A percentile compares a stretch with the other conserved stretches of the same genome.
Evolutionary conservation across 2,329 filamentous ascomycete genomes (phyloP).

Genomic region (Colletotrichum sojae): DNA sequence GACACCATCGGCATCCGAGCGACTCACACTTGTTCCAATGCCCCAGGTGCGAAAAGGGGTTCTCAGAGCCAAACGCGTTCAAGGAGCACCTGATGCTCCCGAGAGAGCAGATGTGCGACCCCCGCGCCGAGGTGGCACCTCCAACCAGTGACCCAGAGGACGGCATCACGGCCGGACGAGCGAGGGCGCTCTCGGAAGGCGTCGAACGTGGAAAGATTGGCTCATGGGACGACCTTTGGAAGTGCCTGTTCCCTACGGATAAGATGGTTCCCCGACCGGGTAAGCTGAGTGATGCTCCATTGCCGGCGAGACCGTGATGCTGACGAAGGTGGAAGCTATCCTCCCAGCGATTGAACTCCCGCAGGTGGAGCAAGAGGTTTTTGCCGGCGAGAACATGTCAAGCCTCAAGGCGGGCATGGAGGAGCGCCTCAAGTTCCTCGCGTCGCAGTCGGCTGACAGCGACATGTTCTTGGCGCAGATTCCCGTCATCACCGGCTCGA

Average conservation of each 20-base stretch:
- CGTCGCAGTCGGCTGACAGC: slow-evolving; percentile 24
- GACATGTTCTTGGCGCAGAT: slow-evolving; percentile 32
- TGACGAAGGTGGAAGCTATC: slow-evolving; percentile 10
- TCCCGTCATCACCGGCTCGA: slow-evolving; percentile 30
- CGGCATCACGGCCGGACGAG: slow-evolving; percentile 12
- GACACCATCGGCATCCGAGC: slow-evolving; percentile 57
- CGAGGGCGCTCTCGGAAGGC: slow-evolving; percentile 6
- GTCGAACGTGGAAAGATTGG: background rate
- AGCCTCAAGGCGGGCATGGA: slow-evolving; percentile 33
- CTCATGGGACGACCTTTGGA: slow-evolving; percentile 35
- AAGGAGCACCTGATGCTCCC: slow-evolving; percentile 56
- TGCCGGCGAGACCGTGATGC: rapidly evolving
- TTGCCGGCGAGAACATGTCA: slow-evolving; percentile 33
- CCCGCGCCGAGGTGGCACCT: background rate
- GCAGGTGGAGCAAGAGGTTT: slow-evolving; percentile 36
- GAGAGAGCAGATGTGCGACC: slow-evolving; percentile 58
- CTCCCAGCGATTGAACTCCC: slow-evolving; percentile 33
- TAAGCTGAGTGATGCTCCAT: background rate
- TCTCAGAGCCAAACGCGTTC: slow-evolving; percentile 53
- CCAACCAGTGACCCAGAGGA: slow-evolving; percentile 16
- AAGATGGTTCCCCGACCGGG: slow-evolving; percentile 28
- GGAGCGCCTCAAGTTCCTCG: slow-evolving; percentile 32
- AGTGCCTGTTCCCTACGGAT: slow-evolving; percentile 24
- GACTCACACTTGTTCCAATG: slow-evolving; percentile 54
- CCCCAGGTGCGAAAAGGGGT: slow-evolving; percentile 56